A percentile compares a stretch with the other conserved stretches of the same genome.
phyloP scores from a whole-genome alignment of 306 rosid genomes.

The Medicago arabica region DNA sequence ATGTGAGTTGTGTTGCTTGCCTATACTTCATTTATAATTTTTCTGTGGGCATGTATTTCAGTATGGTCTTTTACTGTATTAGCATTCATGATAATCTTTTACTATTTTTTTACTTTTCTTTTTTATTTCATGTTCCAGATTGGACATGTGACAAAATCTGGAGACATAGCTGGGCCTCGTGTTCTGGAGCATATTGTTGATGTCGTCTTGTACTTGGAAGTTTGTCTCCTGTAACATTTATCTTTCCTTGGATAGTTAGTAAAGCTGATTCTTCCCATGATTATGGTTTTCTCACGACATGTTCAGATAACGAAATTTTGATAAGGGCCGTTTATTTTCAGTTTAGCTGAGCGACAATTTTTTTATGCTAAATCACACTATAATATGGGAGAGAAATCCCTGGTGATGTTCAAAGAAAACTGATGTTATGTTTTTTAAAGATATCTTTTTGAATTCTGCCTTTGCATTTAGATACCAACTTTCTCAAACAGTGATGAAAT shows the following conservation, averaged over 20 bases:
- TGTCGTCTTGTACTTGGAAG: conserved; percentile 93
- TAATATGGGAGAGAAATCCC: background rate
- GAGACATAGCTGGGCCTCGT: conserved; percentile 97
- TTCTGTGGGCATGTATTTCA: conserved; percentile 27
- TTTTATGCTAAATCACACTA: background rate
- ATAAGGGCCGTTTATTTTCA: conserved; percentile 1
- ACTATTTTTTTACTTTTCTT: background rate
- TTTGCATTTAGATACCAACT: conserved; percentile 12
- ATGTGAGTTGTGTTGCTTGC: conserved; percentile 25
- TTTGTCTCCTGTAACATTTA: conserved; percentile 62
- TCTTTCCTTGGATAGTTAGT: conserved; percentile 43
- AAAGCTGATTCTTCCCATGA: conserved; percentile 31
- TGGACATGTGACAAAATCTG: conserved; percentile 91
- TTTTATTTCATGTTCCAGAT: conserved; percentile 60
- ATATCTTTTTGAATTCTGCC: conserved; percentile 7
- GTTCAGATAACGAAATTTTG: conserved; percentile 28
- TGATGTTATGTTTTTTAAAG: background rate
- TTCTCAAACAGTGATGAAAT: conserved; percentile 17
- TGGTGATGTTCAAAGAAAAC: conserved; percentile 15
- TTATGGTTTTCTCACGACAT: conserved; percentile 31
- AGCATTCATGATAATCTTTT: conserved; percentile 18
- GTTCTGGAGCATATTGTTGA: conserved; percentile 94
- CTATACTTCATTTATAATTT: conserved; percentile 27
- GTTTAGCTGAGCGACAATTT: conserved; percentile 26
- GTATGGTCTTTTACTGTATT: conserved; percentile 29